Evolutionary conservation across 106 monocot genomes (phyloP), one percentile per base, ranked within the genome.

Genomic region (Alisma plantagoaquatica): DNA sequence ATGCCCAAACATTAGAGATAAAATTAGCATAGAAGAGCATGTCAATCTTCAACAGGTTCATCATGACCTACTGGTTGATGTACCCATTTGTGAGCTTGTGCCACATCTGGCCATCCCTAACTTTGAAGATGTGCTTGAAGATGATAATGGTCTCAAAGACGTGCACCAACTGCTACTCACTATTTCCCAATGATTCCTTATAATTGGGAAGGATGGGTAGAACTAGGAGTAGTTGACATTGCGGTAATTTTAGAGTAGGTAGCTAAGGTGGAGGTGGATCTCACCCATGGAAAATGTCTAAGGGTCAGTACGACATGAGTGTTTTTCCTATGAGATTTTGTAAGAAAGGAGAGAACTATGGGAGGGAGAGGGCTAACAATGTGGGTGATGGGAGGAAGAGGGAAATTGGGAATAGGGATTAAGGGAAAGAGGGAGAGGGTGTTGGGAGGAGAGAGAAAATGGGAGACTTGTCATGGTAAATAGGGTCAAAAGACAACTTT

Each of bases 51-150:
- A 89, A 89, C 28, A 84, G 96, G 63, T 96, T 4, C 89, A 96
- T 96, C n/a, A 81, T 78, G 0, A 89, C 96, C 96, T 89, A 96
- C 31, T 81, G 96, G 35, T 88, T 96, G 51, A 96, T 54, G 56
- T 89, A 96, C 4, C 96, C 96, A 0, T 68, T 66, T 19, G 88
- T 75, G 16, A 96, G 69, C 19, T 88, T 84, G 26, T 63, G 77
- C 96, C 96, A 96, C 96, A 88, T 89, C 57, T 96, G 96, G 33
- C 89, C 84, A 22, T 96, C 96, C 32, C 96, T 56, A 8, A 96
- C 89, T 51, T 89, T 84, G 10, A 96, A 75, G 18, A 82, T 54
- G 47, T 89, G 88, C 43, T 96, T 96, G 75, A 89, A 96, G 42
- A 96, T 96, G 18, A 96, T 89, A 0, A 89, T 96, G 19, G 96